Conservation (phyloP, 2,329 filamentous ascomycete genomes). For the Pleurostoma richardsiae region DNA sequence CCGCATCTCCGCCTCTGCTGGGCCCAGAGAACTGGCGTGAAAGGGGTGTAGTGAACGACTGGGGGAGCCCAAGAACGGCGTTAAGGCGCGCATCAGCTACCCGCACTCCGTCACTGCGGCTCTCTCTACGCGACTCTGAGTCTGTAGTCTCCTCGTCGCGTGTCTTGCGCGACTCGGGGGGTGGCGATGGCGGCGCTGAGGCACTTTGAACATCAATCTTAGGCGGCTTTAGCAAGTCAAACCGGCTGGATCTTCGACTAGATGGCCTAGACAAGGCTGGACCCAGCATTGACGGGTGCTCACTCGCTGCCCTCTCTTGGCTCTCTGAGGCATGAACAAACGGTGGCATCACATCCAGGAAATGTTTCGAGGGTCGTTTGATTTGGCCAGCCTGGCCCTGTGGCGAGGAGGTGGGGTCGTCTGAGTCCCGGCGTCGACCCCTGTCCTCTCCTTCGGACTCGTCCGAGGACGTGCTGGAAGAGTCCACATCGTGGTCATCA, state of each 20-base stretch:
- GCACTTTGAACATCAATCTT: slow-evolving; percentile 40
- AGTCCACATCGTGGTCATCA: slow-evolving; percentile 20
- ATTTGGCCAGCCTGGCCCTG: slow-evolving; percentile 22
- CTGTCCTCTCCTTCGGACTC: slow-evolving; percentile 43
- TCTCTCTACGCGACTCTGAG: slow-evolving; percentile 26
- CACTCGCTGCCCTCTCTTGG: slow-evolving; percentile 12
- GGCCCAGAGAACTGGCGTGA: neutral
- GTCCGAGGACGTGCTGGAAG: slow-evolving; percentile 36
- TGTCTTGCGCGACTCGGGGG: slow-evolving; percentile 10
- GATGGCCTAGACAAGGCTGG: slow-evolving; percentile 22
- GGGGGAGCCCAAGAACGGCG: slow-evolving; percentile 18
- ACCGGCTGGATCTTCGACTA: slow-evolving; percentile 36
- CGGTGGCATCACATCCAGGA: slow-evolving; percentile 46
- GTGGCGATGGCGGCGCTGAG: slow-evolving; percentile 29
- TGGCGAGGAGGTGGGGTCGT: slow-evolving; percentile 24
- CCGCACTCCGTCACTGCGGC: slow-evolving; percentile 20
- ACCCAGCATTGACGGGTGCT: slow-evolving; percentile 9
- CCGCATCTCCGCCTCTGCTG: too few species aligned
- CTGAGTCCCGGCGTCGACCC: slow-evolving; percentile 30
- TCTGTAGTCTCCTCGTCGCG: slow-evolving; percentile 31
- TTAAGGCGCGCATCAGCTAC: slow-evolving; percentile 29
- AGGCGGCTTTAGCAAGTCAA: slow-evolving; percentile 43
- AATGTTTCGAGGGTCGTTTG: slow-evolving; percentile 32
- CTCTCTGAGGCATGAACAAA: slow-evolving; percentile 33
- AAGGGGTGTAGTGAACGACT: slow-evolving; percentile 10